These are phyloP conservation scores for Ensete ventricosum DNA, from an alignment of 176 grass and related monocot genomes.

Conservation along the genomic window DNA sequence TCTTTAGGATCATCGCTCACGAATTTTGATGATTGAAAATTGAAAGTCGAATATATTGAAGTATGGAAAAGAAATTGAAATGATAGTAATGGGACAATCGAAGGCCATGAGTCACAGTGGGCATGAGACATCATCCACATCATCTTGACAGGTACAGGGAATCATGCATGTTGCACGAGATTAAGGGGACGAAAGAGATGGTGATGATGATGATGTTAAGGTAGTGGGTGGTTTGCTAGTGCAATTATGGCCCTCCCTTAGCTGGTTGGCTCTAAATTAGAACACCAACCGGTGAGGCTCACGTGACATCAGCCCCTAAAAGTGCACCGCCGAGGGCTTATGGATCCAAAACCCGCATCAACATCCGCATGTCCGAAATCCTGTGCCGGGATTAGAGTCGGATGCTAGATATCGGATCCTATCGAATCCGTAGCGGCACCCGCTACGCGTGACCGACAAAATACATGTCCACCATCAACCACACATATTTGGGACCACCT, in stretches of 20 bases:
- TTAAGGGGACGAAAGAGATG: not conserved
- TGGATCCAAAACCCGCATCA: conserved; percentile 40
- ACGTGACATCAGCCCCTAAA: conserved; percentile 15
- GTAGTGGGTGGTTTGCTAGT: not conserved
- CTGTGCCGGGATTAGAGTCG: no score
- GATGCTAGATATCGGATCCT: conserved; percentile 36
- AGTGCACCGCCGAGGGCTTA: not conserved
- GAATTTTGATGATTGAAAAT: no score
- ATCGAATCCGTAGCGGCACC: not conserved
- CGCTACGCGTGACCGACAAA: conserved; percentile 49
- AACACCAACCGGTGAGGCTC: conserved; percentile 3
- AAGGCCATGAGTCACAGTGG: no score
- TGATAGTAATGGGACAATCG: no score
- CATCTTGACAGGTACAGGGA: no score
- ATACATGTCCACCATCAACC: conserved; percentile 27
- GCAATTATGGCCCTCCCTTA: not conserved
- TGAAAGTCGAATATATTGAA: no score
- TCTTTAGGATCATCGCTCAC: no score
- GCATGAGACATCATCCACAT: no score
- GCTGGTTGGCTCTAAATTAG: not conserved
- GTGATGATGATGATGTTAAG: not conserved
- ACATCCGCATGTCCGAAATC: no score
- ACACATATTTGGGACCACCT: conserved; percentile 32
- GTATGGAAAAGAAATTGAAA: no score
- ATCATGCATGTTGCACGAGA: not conserved